Percentiles rank a stretch among this genome's conserved stretches.
Evolutionary conservation across 2,329 filamentous ascomycete genomes (phyloP).

Genomic region (Nemania sp.): DNA sequence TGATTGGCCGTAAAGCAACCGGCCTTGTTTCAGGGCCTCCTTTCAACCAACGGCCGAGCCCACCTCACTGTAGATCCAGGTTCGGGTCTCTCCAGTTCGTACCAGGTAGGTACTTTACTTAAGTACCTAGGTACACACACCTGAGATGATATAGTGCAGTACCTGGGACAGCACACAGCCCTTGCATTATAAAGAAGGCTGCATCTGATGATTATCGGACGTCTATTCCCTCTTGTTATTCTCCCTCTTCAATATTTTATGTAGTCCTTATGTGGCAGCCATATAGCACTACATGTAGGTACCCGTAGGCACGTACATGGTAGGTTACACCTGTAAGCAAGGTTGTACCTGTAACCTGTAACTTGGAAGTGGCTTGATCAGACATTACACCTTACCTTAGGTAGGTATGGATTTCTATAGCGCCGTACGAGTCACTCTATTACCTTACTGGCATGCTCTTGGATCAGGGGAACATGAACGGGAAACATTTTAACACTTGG

Average conservation of each 20-base stretch:
- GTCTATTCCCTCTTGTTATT: background rate
- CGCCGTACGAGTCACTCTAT: background rate
- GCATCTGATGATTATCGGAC: background rate
- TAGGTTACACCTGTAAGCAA: no score
- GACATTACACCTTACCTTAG: background rate
- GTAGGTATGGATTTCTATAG: background rate
- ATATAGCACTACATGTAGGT: no score
- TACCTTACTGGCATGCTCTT: background rate
- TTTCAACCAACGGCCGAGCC: conserved; percentile 26
- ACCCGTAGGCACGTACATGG: no score
- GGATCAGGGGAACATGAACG: background rate
- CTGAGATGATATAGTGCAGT: background rate
- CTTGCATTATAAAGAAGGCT: conserved; percentile 7
- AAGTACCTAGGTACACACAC: no score
- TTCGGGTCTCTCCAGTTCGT: no score
- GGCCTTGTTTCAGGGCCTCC: conserved; percentile 37
- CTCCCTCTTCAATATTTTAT: no score
- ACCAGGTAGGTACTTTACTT: no score
- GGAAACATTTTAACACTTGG: background rate
- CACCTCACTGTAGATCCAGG: no score
- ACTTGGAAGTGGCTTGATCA: no score
- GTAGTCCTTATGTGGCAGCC: no score
- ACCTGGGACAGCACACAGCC: conserved; percentile 8
- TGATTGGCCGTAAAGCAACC: conserved; percentile 38
- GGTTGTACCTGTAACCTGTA: background rate